Evolutionary conservation across 2,329 filamentous ascomycete species (phyloP), one percentile per base, ranked within the genome.

Genomic region (Trichoderma aggressivum): DNA sequence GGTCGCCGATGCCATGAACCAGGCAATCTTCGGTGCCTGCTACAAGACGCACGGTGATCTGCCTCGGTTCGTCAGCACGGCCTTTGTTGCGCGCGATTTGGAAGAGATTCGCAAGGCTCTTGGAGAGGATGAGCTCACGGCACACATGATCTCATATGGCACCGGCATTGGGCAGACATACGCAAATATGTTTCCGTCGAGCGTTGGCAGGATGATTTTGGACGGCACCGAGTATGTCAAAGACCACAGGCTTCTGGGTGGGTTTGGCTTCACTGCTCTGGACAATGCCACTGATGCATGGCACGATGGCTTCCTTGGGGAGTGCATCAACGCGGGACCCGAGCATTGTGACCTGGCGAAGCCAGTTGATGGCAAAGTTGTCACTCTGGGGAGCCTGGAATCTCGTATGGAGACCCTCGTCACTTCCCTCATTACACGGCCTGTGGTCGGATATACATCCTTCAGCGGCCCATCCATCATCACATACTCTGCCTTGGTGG

Each of bases 161-260:
- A 87, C 85, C 0, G 84, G 82, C 4, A 86, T 87, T 59, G 86
- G 84, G 0, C 85, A 87, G 75, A 86, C 83, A 0, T 87, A 85
- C 67, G 84, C 83, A 30, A 82, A 81, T 71, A 84, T 87, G 82
- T 87, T 86, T 53, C 85, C 85, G 1, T 74, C 81, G 24, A 82
- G 81, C 56, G 84, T 85, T 0, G 85, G 85, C 0, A 80, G 85
- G 5, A 74, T 87, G 59, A 82, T 87, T 14, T 77, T 87, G 0
- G 85, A 87, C 70, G 85, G 84, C 0, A 84, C 83, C 8, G 83
- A 86, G 72, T 84, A 85, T 68, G 81, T 85, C 4, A 79, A 77
- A 8, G 83, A 86, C 58, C 82, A 86, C 59, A 82, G 84, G 10
- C 71, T 81, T 7, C 77, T 85, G 2, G 84, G 81, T 14, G 84